Evolutionary conservation across 306 rosid genomes (phyloP), one percentile per base, ranked within the genome.

Genomic region (Rosa lucieae): DNA sequence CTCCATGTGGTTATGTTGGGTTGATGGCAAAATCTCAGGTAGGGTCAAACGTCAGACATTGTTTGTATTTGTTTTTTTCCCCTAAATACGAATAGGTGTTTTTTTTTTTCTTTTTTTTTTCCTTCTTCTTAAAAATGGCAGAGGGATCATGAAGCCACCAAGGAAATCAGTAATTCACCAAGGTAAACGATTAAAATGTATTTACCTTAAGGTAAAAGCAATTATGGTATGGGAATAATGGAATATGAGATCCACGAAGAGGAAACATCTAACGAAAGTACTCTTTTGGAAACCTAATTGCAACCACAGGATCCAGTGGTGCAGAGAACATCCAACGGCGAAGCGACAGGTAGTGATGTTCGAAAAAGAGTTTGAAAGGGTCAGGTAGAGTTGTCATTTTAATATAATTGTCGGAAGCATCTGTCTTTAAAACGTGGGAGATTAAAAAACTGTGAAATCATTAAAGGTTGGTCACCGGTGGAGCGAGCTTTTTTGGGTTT

Each of bases 381-480:
- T 1, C 51, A 4, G 26, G 49, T 40, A 0, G 72, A 44, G 58
- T 26, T 29, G 72, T 44, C 39, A 13, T 6, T 75, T 14, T 3
- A 48, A 5, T 47, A 15, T 62, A 47, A 62, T 20, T 20, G 79
- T n/a, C 14, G 72, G 35, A 63, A 29, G 72, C 61, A 47, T 47
- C 62, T 10, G 47, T 10, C 7, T 47, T 76, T 76, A 29, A 63
- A 53, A 76, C 79, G 79, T 76, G 79, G 62, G 79, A 76, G 29
- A 76, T 63, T 63, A 63, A 47, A 47, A 61, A 76, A 75, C 18
- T 29, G 29, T 8, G 32, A 20, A 76, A 76, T 63, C 10, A 76
- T 76, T 47, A n/a, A 32, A 32, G 48, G 62, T 62, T 32, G 79
- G 61, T 63, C 72, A 40, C 48, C 77, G 67, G 39, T 5, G 47